These are phyloP conservation scores for Pseudocercospora fijiensis DNA, from an alignment of 2,329 filamentous ascomycete species.

Conservation along the genomic window DNA sequence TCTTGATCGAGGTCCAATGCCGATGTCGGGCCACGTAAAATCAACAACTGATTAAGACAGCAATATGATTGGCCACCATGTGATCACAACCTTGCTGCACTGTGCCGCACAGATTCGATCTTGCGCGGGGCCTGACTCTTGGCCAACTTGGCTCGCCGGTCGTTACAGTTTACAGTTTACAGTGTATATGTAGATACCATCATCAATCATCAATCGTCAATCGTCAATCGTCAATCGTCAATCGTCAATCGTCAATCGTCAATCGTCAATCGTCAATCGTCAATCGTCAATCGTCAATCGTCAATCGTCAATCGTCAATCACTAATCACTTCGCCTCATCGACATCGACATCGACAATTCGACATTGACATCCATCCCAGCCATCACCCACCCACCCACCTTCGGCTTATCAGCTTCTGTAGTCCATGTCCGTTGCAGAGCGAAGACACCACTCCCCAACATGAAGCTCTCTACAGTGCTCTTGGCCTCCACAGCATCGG, in stretches of 20 bases:
- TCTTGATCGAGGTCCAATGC: too few species aligned
- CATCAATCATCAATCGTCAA: not conserved
- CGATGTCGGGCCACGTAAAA: not conserved
- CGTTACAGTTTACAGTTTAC: not conserved
- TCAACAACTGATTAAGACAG: not conserved
- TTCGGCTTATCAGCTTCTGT: not conserved
- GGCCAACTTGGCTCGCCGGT: not conserved
- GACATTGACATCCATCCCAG: not conserved
- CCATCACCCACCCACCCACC: not conserved
- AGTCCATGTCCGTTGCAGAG: not conserved
- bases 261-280: not conserved
- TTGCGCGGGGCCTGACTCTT: not conserved
- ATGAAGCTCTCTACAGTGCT: conserved; percentile 29
- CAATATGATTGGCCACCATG: not conserved
- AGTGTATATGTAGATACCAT: conserved; percentile 1
- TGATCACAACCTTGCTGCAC: not conserved
- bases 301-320: too few species aligned
- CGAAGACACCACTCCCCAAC: not conserved
- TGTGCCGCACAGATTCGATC: not conserved
- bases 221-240: not conserved
- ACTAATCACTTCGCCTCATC: not conserved
- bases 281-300: too few species aligned
- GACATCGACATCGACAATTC: not conserved
- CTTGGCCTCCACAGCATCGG: conserved; percentile 27
- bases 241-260: not conserved